These are phyloP conservation scores for Chaetomium olivaceum DNA, from an alignment of 2,329 filamentous ascomycete species.

Conservation along the genomic window DNA sequence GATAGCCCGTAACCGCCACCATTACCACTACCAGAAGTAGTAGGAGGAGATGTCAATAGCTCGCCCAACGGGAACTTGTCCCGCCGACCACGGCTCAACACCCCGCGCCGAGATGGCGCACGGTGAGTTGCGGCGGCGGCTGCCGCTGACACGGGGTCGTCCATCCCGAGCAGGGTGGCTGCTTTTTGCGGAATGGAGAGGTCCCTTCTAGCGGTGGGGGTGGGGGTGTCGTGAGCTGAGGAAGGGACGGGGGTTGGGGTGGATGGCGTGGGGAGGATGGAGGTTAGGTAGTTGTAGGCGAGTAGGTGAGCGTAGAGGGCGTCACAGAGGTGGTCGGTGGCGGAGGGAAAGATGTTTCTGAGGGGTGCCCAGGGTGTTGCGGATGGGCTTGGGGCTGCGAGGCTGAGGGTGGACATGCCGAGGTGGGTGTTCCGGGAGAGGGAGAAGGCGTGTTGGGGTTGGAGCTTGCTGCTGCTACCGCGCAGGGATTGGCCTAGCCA, in stretches of 20 bases:
- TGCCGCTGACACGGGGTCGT: constrained; percentile 21
- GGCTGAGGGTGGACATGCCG: not conserved
- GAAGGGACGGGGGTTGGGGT: constrained; percentile 30
- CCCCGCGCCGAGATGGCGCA: not conserved
- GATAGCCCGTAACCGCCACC: not conserved
- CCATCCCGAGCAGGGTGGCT: constrained; percentile 52
- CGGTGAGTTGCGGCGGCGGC: not conserved
- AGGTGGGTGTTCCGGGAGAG: not conserved
- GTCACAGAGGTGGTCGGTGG: constrained; percentile 57
- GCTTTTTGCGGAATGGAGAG: constrained; percentile 52
- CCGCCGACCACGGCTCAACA: not conserved
- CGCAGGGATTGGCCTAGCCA: constrained; percentile 22
- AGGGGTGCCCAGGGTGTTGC: constrained; percentile 37
- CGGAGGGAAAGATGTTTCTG: constrained; percentile 54
- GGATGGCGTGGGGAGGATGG: constrained; percentile 35
- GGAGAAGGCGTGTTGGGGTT: constrained; percentile 23
- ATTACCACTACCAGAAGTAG: not conserved
- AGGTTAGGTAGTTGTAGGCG: constrained; percentile 58
- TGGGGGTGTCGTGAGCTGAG: constrained; percentile 11
- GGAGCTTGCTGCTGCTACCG: constrained; percentile 10
- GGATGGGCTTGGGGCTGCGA: not conserved
- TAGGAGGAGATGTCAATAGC: not conserved
- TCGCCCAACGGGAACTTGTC: not conserved
- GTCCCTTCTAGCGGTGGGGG: constrained; percentile 29
- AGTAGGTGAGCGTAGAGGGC: constrained; percentile 61